phyloP scores from a whole-genome alignment of 257 asterid species.

The Perilla frutescens region DNA sequence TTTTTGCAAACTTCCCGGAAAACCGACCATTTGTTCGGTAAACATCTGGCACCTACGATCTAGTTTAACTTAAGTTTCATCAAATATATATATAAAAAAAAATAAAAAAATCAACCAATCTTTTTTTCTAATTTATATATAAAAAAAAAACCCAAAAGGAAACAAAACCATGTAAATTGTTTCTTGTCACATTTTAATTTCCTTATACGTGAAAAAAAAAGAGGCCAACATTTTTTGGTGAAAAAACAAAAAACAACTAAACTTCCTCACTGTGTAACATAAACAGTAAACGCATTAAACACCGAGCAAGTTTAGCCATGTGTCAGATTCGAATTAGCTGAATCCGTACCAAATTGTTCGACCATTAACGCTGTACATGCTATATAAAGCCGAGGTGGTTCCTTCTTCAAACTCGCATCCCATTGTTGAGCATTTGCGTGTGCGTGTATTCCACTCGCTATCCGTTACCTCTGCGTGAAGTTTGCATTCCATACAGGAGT shows the following conservation, averaged over 20 bases:
- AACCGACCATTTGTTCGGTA: not conserved
- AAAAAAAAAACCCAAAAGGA: too few relatives aligned
- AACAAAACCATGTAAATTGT: not conserved
- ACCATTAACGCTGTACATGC: conserved; percentile 25
- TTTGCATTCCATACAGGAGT: conserved; percentile 48
- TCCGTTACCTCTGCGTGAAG: conserved; percentile 40
- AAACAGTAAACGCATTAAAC: not conserved
- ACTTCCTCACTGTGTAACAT: not conserved
- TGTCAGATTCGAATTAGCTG: conserved; percentile 30
- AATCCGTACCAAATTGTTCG: conserved; percentile 31
- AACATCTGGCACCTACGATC: not conserved
- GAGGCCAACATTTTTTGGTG: not conserved
- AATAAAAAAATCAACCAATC: not conserved
- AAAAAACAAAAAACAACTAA: conserved; percentile 27
- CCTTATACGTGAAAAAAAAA: not conserved
- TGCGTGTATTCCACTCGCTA: conserved; percentile 31
- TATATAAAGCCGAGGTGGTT: conserved; percentile 43
- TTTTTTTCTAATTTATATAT: not conserved
- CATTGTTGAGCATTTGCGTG: conserved; percentile 22
- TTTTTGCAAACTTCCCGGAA: not conserved
- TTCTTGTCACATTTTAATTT: conserved; percentile 21
- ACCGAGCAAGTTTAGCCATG: conserved; percentile 38
- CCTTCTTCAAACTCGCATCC: conserved; percentile 33
- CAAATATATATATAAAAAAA: too few relatives aligned
- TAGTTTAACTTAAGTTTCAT: too few relatives aligned